Evolutionary conservation across 2,329 filamentous ascomycete genomes (phyloP), one percentile per base, ranked within the genome.

Genomic region (Cytospora mali): DNA sequence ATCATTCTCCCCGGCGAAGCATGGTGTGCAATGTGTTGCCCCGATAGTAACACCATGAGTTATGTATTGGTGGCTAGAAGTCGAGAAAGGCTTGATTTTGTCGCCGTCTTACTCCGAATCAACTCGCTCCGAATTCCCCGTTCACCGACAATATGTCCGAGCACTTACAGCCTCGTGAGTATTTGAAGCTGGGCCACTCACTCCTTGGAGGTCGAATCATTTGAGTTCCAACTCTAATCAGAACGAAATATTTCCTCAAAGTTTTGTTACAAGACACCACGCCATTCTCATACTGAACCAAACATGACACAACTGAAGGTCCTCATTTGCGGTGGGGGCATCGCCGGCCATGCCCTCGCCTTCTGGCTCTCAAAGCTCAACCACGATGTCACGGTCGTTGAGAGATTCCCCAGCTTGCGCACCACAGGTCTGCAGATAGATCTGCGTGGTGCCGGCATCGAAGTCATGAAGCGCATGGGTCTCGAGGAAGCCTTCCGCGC

Each of bases 281-380:
- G 10, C 5, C 9, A 6, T 33, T 3, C 5, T 13, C 31, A 33
- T 13, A 33, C 31, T 13, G 6, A 42, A 1, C 16, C 1, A 14
- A 6, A 42, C 49, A 72, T 74, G 70, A 62, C 70, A 35, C 69
- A 72, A 16, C 67, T 81, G 61, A 80, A 73, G 68, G 69, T 85
- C 50, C 79, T 85, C 64, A 80, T 85, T 64, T 72, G 75, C 55
- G 80, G 80, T 62, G 78, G 74, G 5, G 79, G 80, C 62, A 73
- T 82, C 33, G 76, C 76, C 25, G 80, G 80, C 5, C 77, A 79
- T 0, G 73, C 76, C 0, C 71, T 80, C 2, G 79, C 77, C 9
- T 75, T 74, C 56, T 76, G 76, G 69, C 73, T 82, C 6, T 78
- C 69, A 10, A 71, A 72, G 4, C 70, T 76, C 3, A 69, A 72